Percentiles rank a stretch among this genome's conserved stretches.
Conservation (phyloP, 1,284 basidiomycete species). For the Cerioporus squamosus region DNA sequence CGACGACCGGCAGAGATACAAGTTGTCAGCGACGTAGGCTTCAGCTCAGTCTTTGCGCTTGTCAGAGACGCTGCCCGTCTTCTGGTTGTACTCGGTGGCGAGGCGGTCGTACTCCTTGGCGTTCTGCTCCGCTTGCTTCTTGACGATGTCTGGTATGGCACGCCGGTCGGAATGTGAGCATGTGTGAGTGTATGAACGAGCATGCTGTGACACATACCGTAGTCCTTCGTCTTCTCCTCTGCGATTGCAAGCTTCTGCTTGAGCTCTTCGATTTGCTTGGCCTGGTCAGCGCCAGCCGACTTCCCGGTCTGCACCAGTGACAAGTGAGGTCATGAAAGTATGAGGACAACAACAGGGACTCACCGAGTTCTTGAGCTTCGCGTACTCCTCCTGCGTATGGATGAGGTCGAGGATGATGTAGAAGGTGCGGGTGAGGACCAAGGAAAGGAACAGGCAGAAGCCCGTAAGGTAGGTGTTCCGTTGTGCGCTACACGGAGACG, state of each 20-base stretch:
- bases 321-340: neutral
- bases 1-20: too few relatives aligned
- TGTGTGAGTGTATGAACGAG: neutral
- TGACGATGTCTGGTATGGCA: conserved; percentile 65
- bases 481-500: conserved; percentile 58
- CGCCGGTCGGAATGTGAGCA: neutral
- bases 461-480: conserved; percentile 91
- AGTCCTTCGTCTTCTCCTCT: conserved; percentile 64
- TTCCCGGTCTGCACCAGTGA: conserved; percentile 24
- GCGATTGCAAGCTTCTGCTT: conserved; percentile 57
- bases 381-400: conserved; percentile 87
- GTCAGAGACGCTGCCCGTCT: conserved; percentile 59
- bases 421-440: conserved; percentile 92
- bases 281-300: conserved; percentile 44
- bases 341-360: conserved; percentile 19
- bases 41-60: conserved; percentile 47
- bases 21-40: too few relatives aligned
- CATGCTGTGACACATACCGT: conserved; percentile 52
- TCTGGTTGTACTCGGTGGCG: conserved; percentile 76
- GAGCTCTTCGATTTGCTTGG: conserved; percentile 67
- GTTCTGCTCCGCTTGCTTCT: conserved; percentile 82
- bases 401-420: conserved; percentile 92
- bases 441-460: conserved; percentile 91
- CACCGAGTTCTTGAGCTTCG: conserved; percentile 77
- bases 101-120: conserved; percentile 81